Base-by-base conservation (phyloP, 805 yeast genomes). In the Yamadazyma nakazawae region DNA sequence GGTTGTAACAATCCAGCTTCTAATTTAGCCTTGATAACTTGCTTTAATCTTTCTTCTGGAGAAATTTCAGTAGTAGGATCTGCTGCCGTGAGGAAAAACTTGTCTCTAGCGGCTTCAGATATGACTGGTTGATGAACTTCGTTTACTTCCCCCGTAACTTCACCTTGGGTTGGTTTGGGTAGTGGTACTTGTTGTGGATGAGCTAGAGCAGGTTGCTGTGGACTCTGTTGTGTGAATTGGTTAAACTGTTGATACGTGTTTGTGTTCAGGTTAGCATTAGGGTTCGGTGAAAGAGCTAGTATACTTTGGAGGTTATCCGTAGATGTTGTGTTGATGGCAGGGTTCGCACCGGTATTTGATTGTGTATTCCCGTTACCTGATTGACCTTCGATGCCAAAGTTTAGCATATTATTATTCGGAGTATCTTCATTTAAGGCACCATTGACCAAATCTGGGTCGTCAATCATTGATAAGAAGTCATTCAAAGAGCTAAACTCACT, bases 1-100 rank as follows among this genome's bases (percentile, higher is more conserved):
- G 98, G 98, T 60, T 85, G 89, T 32, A 92, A 68, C 37, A 92
- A 73, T 0, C 98, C 98, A 0, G 98, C 98, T 62, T 88, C 96
- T 37, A 91, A 68, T 59, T 92, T 92, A 14, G 98, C 98, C 59
- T 88, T 87, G 58, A 92, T 91, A 10, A 92, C 97, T 61, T 90
- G 95, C 59, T 88, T 89, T 54, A 92, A 73, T 50, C 97, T 76
- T 60, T 90, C 97, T 60, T 91, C 97, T 0, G 97, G 96, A 0
- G 96, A 87, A 32, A 87, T 85, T 54, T 89, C 97, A 2, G 92
- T 88, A 0, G 96, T 87, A 5, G 98, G 98, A 62, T 92, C 98
- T 0, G 97, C 97, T 0, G 98, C 98, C 0, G 97, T 92, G 41
- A 92, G 68, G 68, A 92, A 91, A 66, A 92, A 92, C 64, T 90